Evolutionary conservation across 805 yeast species (phyloP).

Genomic region (Saturnispora dispora): DNA sequence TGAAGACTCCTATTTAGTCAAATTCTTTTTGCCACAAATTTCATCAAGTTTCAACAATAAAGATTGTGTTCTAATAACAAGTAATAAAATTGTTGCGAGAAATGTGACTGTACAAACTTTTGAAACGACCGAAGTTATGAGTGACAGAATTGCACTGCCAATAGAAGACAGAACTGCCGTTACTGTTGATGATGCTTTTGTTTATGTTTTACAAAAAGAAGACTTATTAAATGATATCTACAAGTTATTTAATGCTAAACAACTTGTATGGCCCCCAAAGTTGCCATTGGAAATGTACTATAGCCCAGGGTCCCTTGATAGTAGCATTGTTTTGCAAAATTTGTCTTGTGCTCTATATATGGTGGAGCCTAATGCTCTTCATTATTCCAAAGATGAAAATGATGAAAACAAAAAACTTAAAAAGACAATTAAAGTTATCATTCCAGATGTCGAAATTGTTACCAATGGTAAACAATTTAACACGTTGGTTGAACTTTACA

Average conservation of each 20-base stretch:
- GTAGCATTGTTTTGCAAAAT: conserved; percentile 41
- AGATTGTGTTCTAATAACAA: conserved; percentile 42
- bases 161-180: conserved; percentile 53
- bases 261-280: conserved; percentile 54
- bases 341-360: conserved; percentile 43
- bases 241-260: conserved; percentile 25
- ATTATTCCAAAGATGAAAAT: conserved; percentile 27
- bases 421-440: conserved; percentile 19
- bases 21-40: conserved; percentile 76
- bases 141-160: conserved; percentile 29
- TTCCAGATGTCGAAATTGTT: conserved; percentile 41
- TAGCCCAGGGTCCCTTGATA: conserved; percentile 34
- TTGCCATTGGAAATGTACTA: conserved; percentile 56
- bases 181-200: conserved; percentile 45
- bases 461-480: conserved; percentile 52
- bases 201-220: conserved; percentile 40
- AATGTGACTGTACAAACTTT: conserved; percentile 35
- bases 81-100: conserved; percentile 52
- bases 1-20: conserved; percentile 40
- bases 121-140: conserved; percentile 31
- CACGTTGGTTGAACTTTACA: conserved; percentile 40
- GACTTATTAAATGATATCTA: conserved; percentile 26
- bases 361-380: conserved; percentile 45
- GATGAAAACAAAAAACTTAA: conserved; percentile 7
- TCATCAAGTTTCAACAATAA: conserved; percentile 42